These are phyloP conservation scores for Aspergillus mulundensis DNA, from an alignment of 495 filamentous ascomycete species.

Conservation along the genomic window DNA sequence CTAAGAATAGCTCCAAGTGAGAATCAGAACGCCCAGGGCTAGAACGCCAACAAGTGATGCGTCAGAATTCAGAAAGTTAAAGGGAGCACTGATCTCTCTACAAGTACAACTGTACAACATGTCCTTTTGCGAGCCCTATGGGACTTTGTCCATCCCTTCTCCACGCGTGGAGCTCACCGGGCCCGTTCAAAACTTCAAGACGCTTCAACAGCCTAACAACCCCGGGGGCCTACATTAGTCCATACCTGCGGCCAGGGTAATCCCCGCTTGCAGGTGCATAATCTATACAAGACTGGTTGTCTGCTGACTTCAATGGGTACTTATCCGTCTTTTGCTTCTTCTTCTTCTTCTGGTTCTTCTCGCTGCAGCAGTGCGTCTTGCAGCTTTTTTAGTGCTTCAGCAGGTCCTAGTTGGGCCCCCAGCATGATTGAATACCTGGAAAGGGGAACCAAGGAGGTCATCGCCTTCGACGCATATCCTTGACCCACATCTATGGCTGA, in stretches of 20 bases:
- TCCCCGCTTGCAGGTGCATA: constrained; percentile 8
- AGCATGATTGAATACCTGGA: neutral
- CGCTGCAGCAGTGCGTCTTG: neutral
- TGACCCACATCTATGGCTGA: neutral
- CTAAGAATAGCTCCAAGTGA: constrained; percentile 9
- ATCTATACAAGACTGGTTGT: constrained; percentile 8
- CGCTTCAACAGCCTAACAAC: neutral
- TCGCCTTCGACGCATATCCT: neutral
- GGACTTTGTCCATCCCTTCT: constrained; percentile 12
- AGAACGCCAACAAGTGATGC: neutral
- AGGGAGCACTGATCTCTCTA: constrained; percentile 2
- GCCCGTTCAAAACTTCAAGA: constrained; percentile 3
- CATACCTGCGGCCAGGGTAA: constrained; percentile 5
- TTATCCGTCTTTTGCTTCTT: neutral
- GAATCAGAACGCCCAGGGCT: neutral
- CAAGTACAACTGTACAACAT: neutral
- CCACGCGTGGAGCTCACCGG: constrained; percentile 5
- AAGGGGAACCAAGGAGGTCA: constrained; percentile 4
- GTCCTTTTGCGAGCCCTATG: constrained; percentile 6
- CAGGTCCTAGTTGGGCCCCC: neutral
- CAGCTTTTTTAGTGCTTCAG: neutral
- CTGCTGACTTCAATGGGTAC: neutral
- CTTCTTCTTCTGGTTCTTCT: no score
- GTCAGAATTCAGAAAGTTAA: constrained; percentile 8
- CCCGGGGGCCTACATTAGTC: neutral